Conservation (phyloP, 306 rosid species). For the Alnus rubra region DNA sequence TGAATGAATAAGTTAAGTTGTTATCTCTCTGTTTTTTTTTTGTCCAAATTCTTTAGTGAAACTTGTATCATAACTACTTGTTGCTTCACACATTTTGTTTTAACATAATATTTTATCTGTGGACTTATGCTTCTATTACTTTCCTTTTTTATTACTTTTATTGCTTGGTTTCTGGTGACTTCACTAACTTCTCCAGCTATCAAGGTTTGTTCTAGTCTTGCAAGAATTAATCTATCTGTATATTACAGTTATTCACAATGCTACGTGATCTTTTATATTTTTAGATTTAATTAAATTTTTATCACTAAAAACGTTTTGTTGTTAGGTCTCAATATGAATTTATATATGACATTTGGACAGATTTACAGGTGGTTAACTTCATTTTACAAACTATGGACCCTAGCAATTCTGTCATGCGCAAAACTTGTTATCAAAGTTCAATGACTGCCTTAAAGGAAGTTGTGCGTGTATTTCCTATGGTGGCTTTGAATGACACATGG, state of each 20-base stretch:
- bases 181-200: not conserved
- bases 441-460: constrained; percentile 87
- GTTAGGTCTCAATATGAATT: constrained; percentile 33
- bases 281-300: constrained; percentile 24
- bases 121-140: not conserved
- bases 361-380: constrained; percentile 84
- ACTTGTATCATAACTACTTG: not conserved
- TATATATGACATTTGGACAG: constrained; percentile 54
- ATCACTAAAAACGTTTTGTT: not conserved
- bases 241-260: not conserved
- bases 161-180: not conserved
- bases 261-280: constrained; percentile 15
- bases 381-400: constrained; percentile 91
- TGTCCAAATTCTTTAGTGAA: not conserved
- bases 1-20: not conserved
- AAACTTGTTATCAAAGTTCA: constrained; percentile 84
- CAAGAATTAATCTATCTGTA: not conserved
- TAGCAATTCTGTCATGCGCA: constrained; percentile 93
- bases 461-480: constrained; percentile 87
- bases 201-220: not conserved
- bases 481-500: constrained; percentile 84
- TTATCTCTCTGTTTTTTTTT: not conserved
- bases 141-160: not conserved
- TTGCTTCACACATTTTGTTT: not conserved
- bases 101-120: not conserved